Evolutionary conservation across 202 grass and related monocot genomes (phyloP), one percentile per base, ranked within the genome.

Genomic region (Carex sylvatica): DNA sequence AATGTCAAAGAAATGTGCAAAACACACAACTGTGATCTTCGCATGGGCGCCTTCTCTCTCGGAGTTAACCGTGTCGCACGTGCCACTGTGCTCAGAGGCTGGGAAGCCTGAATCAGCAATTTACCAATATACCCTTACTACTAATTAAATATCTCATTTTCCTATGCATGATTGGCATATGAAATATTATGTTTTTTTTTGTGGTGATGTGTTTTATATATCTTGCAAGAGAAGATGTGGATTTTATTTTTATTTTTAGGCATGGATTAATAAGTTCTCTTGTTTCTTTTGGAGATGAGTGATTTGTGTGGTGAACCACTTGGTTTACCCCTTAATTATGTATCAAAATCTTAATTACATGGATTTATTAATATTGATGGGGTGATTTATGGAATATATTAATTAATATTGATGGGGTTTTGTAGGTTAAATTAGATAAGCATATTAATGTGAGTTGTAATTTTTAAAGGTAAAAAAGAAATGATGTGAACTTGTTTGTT

Each of bases 41-140:
- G 96, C 88, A 99, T 99, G 96, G 96, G 96, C 53, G 96, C 93
- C 78, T 99, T 99, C 83, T 93, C 96, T 77, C 96, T 99, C 13
- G 96, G 88, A 69, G 96, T 99, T 79, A 96, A 93, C 83, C 96
- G 96, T 35, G 96, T 99, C 28, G 93, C 96, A 5, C 92, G 96
- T 70, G 93, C 96, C 33, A 99, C 96, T 2, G 93, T 92, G 35
- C 93, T 99, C 60, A 89, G 96, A 81, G 96, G 96, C 16, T 99
- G 96, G 96, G 96, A 87, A 44, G 96, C 96, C 19, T 94, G 76
- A 94, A 11, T 47, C 14, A 9, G 1, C 10, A 35, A 59, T 22
- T 55, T 77, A 35, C 28, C 74, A 24, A 20, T 77, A 59, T 38
- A n/a, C 55, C 74, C 53, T 59, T 59, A 59, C 16, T 38, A 58